phyloP scores from a whole-genome alignment of 306 rosid genomes.

The Quercus ilex region DNA sequence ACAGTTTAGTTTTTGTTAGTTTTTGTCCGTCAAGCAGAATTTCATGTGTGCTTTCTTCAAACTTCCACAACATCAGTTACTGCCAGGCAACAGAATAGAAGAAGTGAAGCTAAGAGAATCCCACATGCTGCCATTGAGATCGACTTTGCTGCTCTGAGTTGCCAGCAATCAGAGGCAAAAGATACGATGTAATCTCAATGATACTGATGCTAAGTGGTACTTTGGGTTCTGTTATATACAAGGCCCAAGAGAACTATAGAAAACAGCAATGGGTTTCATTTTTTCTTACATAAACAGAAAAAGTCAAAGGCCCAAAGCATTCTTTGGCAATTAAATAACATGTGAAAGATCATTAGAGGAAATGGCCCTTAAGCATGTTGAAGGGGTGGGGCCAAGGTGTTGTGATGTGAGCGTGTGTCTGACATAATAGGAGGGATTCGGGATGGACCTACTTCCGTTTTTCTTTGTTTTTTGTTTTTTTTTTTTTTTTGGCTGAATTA shows the following conservation, averaged over 20 bases:
- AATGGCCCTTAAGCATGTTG: slow-evolving; percentile 20
- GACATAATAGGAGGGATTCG: not conserved
- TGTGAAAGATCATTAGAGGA: not conserved
- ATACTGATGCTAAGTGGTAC: not conserved
- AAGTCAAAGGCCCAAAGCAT: slow-evolving; percentile 29
- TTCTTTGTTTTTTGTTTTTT: too few relatives aligned
- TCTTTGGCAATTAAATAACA: not conserved
- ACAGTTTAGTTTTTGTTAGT: too few relatives aligned
- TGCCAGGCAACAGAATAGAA: slow-evolving; percentile 45
- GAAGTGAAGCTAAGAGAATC: slow-evolving; percentile 45
- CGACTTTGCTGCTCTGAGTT: not conserved
- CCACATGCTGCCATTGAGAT: slow-evolving; percentile 52
- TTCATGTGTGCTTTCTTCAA: too few relatives aligned
- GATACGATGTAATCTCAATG: not conserved
- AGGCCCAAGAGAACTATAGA: not conserved
- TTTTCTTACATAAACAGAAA: not conserved
- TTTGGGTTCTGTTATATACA: slow-evolving; percentile 20
- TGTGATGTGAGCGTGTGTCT: too few relatives aligned
- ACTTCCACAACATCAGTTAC: slow-evolving; percentile 36
- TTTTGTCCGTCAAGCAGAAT: accelerated
- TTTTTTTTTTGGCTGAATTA: too few relatives aligned
- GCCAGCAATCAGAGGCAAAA: not conserved
- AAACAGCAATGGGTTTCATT: not conserved
- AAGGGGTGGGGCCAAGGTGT: slow-evolving; percentile 10
- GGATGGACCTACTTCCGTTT: too few relatives aligned